phyloP scores from a whole-genome alignment of 2,329 filamentous ascomycete species.

The Xylaria sp. region DNA sequence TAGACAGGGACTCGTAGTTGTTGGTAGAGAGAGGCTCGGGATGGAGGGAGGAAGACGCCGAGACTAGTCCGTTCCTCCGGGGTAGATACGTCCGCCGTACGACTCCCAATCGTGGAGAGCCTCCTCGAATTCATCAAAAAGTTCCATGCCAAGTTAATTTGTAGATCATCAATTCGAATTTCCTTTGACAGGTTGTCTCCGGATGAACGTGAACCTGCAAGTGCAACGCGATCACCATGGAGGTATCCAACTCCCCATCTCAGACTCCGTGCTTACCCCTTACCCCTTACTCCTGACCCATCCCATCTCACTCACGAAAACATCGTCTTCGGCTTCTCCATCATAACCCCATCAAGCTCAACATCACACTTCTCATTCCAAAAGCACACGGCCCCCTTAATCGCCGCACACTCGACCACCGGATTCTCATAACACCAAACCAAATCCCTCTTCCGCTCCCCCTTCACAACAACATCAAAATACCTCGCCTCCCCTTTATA shows the following conservation, averaged over 20 bases:
- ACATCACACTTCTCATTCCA: conserved; percentile 66
- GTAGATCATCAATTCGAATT: no score
- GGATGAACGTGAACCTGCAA: no score
- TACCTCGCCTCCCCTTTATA: conserved; percentile 64
- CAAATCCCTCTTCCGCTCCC: conserved; percentile 39
- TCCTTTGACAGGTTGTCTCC: no score
- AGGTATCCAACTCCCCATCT: background rate
- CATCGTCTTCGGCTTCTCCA: conserved; percentile 29
- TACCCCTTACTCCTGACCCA: background rate
- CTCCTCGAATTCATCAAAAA: no score
- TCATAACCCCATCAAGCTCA: conserved; percentile 45
- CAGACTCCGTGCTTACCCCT: background rate
- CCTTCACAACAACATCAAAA: conserved; percentile 47
- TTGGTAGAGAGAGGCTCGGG: no score
- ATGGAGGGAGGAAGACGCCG: no score
- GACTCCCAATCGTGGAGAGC: no score
- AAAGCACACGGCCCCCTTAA: conserved; percentile 57
- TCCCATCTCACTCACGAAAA: conserved; percentile 17
- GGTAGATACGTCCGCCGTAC: no score
- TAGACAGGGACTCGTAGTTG: no score
- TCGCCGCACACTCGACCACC: conserved; percentile 48
- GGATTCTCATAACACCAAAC: conserved; percentile 60
- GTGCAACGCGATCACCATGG: no score
- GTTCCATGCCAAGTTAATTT: no score
- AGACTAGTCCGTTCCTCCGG: no score